Base-by-base conservation (phyloP, 2,329 filamentous ascomycete genomes). In the Aurifilum marmelostoma region DNA sequence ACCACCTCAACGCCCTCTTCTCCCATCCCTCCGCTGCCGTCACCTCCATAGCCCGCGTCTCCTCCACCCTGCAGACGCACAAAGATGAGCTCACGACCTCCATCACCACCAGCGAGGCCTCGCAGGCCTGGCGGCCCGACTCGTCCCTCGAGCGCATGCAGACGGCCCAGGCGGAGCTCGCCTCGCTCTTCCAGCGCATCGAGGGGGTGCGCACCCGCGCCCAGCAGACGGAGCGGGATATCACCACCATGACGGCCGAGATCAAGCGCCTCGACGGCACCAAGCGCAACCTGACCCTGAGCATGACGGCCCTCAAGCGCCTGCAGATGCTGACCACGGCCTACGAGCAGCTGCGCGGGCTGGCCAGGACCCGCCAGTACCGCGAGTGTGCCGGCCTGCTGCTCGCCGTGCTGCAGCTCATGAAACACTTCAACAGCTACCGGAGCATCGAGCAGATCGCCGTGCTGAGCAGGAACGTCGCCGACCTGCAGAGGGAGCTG, bases 401-500 rank as follows among this genome's bases (percentile, higher is more conserved):
- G 68, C 93, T 97, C 82, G 96, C 96, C 12, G 96, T 99, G 41
- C 88, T 99, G 69, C 96, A 99, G 85, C 89, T 99, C 60, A 97
- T 98, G 92, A 92, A 92, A 73, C 94, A 99, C 81, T 99, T 99
- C 86, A 97, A 97, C 82, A 97, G 93, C 80, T 99, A 98, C 79
- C 87, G 96, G 69, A 97, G 94, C 75, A 98, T 99, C 74, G 95
- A 98, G 78, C 96, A 99, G 84, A 98, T 99, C 77, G 96, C 96
- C 37, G 92, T 92, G 0, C 84, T 99, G 72, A 97, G 93, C 77
- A 89, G 93, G 65, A 97, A 97, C 75, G 96, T 99, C 47, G 91
- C 94, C 7, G 96, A 98, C 75, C 85, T 99, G 72, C 96, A 99
- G 81, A 85, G 94, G 70, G 94, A 97, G 79, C 82, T 99, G 69